Evolutionary conservation across 371 early-diverging fungal genomes (phyloP), one percentile per base, ranked within the genome.

Genomic region (Haplosporangium sp.): DNA sequence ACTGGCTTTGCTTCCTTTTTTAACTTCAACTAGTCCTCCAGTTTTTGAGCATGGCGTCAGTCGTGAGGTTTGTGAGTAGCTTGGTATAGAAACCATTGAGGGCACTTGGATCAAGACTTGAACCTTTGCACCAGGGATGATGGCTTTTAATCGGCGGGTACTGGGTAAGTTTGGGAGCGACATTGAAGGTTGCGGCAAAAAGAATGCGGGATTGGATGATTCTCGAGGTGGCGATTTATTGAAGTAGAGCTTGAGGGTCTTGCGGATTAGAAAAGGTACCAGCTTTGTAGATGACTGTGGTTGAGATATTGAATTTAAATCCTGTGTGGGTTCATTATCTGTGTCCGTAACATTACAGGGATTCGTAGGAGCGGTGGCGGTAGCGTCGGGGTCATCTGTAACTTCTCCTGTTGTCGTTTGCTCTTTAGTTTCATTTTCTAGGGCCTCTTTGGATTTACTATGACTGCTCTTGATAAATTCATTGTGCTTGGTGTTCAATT

Each of bases 61-160:
- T 13, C 60, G 74, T 1, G 79, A 74, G 5, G 71, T 67, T 3
- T 61, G 57, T 2, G 60, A 70, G 37, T 78, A 78, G 34, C 79
- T 71, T 34, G 71, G 74, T 15, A 78, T 74, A 19, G 67, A 53
- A 48, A 78, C 61, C 7, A 71, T 53, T 59, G 70, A 67, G 0
- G 79, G 79, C n/a, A 78, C 67, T 50, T 78, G 74, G 45, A 78
- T 70, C 56, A 74, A 74, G 13, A 78, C 79, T 38, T 78, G 79
- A 15, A 78, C 67, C 35, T 50, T 66, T 10, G 70, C 79, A 4
- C 79, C 79, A 9, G 79, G 79, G 38, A 78, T 74, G 38, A 74
- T 70, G 35, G 79, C 74, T 68, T 78, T 73, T 10, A 78, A 40
- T 11, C 71, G 66, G n/a, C 79, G 74, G 20, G 79, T 78, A 20